Evolutionary conservation across 2,329 filamentous ascomycete genomes (phyloP), one percentile per base, ranked within the genome.

Genomic region (Aspergillus hiratsukae): DNA sequence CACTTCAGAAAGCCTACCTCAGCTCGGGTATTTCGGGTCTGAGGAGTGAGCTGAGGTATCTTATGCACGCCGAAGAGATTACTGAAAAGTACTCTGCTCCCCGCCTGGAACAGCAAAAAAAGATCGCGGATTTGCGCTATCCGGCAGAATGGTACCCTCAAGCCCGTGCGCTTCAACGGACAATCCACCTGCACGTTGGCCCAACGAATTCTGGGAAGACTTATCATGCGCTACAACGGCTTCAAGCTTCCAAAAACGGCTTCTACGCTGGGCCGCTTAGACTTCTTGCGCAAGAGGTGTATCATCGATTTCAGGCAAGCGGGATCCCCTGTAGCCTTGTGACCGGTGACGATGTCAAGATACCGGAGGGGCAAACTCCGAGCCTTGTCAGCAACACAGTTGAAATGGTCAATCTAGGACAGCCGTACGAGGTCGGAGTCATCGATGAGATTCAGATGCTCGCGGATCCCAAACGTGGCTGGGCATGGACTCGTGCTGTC

Each of bases 361-460:
- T 89, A 8, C 86, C 90, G 0, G 78, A 85, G 49, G 76, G 81
- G 9, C 78, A 86, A 52, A 74, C 75, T 3, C 65, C 74, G 2
- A 66, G 80, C 58, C 87, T 96, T 67, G 83, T 82, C 56, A 93
- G 91, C 69, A 97, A 94, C 69, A 99, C 94, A 0, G 94, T 99
- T 3, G 94, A 99, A 72, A 99, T 99, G 87, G 81, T 87, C 25
- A 83, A 83, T 6, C 63, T 85, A 21, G 79, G 80, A 50, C 74
- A 74, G 3, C 70, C 72, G 2, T 85, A 90, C 29, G 93, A 97
- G 45, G 92, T 99, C 37, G 93, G 91, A 1, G 93, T 99, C 63
- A 93, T 99, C 60, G 94, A 99, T 69, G 94, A 99, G 76, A 97
- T 99, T 56, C 94, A 99, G 74, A 97, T 99, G 94, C 90, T 99